Evolutionary conservation across 2,329 filamentous ascomycete genomes (phyloP).

Genomic region (Colletotrichum shisoi): DNA sequence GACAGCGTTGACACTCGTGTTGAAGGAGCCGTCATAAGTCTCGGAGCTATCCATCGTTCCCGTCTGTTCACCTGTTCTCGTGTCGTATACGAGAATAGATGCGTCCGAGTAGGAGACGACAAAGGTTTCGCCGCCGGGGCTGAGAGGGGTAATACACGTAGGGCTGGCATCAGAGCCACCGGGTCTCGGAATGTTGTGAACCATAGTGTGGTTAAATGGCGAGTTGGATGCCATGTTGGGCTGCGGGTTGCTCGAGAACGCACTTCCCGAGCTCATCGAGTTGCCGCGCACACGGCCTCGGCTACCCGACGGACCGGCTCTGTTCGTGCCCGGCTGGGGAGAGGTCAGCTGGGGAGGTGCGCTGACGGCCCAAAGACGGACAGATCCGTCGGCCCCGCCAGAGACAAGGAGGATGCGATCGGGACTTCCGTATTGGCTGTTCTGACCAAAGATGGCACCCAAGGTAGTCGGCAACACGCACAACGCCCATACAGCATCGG

Average conservation of each 20-base stretch:
- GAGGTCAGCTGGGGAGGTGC: slow-evolving; percentile 86
- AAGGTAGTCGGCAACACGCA: slow-evolving; percentile 88
- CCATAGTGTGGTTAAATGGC: slow-evolving; percentile 85
- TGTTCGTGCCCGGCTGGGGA: slow-evolving; percentile 71
- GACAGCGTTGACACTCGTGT: slow-evolving; percentile 86
- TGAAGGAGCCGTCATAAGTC: slow-evolving; percentile 84
- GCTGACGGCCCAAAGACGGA: slow-evolving; percentile 94
- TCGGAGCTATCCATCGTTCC: slow-evolving; percentile 92
- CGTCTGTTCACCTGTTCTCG: slow-evolving; percentile 87
- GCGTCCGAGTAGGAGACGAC: slow-evolving; percentile 93
- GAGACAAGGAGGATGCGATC: slow-evolving; percentile 92
- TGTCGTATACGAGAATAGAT: slow-evolving; percentile 90
- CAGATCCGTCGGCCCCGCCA: slow-evolving; percentile 86
- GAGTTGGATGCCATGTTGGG: slow-evolving; percentile 85
- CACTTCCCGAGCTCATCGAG: slow-evolving; percentile 92
- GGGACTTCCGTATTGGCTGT: slow-evolving; percentile 76
- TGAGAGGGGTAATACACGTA: slow-evolving; percentile 92
- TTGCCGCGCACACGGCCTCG: slow-evolving; percentile 85
- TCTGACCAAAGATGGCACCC: slow-evolving; percentile 79
- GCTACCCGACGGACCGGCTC: slow-evolving; percentile 64
- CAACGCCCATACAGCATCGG: slow-evolving; percentile 93
- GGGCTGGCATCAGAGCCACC: slow-evolving; percentile 75
- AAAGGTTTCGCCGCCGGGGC: slow-evolving; percentile 82
- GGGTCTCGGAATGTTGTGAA: slow-evolving; percentile 81
- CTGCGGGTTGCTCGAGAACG: slow-evolving; percentile 88